These are phyloP conservation scores for Suillus subalutaceus DNA, from an alignment of 768 basidiomycete genomes.

Conservation along the genomic window DNA sequence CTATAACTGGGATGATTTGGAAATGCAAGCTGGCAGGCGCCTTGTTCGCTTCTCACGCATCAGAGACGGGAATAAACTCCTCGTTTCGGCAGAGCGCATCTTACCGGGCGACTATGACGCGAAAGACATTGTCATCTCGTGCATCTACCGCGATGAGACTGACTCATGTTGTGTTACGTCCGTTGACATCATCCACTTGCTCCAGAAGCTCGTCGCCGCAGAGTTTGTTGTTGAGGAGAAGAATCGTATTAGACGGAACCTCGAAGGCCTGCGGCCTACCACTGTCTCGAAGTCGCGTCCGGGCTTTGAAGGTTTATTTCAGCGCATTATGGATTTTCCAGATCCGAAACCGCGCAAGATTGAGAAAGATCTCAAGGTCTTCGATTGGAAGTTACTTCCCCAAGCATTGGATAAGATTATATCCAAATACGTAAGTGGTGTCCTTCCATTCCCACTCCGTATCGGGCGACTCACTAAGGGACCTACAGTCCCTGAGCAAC, in stretches of 20 bases:
- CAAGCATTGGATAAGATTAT: constrained; percentile 79
- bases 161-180: constrained; percentile 89
- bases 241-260: constrained; percentile 91
- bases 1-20: constrained; percentile 63
- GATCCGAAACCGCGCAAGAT: constrained; percentile 94
- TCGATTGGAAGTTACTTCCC: constrained; percentile 72
- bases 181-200: constrained; percentile 92
- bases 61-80: constrained; percentile 76
- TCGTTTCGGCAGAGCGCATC: constrained; percentile 78
- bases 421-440: constrained; percentile 74
- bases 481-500: constrained; percentile 6
- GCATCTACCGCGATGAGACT: constrained; percentile 83
- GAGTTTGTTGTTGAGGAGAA: constrained; percentile 94
- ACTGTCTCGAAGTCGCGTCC: constrained; percentile 88
- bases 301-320: constrained; percentile 86
- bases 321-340: constrained; percentile 95
- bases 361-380: constrained; percentile 94
- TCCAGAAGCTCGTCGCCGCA: constrained; percentile 74
- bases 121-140: constrained; percentile 85
- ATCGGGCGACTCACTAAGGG: background rate
- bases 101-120: constrained; percentile 72
- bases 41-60: constrained; percentile 85
- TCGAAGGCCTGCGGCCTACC: constrained; percentile 89
- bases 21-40: constrained; percentile 70
- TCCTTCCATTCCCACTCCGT: background rate